Evolutionary conservation across 352 stramenopile species (phyloP).

Genomic region (Pythium grandisporangium): DNA sequence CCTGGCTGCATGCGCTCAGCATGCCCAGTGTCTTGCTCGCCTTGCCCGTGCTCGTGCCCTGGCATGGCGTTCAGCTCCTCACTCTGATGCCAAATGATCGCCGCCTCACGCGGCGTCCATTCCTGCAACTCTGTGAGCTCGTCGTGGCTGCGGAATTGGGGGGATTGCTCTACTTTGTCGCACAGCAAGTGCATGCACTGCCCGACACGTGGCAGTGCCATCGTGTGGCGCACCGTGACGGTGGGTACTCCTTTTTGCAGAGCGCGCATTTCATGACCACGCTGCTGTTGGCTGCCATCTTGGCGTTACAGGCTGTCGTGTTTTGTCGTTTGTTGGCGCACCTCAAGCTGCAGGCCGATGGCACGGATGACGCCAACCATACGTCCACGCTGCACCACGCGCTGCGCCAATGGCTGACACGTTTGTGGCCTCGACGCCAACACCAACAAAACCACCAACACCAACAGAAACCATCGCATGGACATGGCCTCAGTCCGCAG

Average conservation of each 20-base stretch:
- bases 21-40: constrained; percentile 48
- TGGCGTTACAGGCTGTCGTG: constrained; percentile 52
- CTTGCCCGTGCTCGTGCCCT: constrained; percentile 47
- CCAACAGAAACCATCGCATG: too few relatives aligned
- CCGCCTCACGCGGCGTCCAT: constrained; percentile 53
- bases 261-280: constrained; percentile 49
- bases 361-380: constrained; percentile 51
- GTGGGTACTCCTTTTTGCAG: constrained; percentile 20
- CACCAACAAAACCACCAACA: constrained; percentile 20
- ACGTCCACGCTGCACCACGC: constrained; percentile 45
- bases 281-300: constrained; percentile 39
- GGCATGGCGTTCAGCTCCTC: constrained; percentile 37
- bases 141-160: constrained; percentile 39
- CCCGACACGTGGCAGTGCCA: constrained; percentile 41
- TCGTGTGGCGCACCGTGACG: too few relatives aligned
- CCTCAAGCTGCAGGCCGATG: constrained; percentile 63
- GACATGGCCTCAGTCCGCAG: too few relatives aligned
- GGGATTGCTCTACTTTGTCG: constrained; percentile 50
- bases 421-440: constrained; percentile 10
- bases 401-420: constrained; percentile 6
- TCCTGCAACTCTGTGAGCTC: constrained; percentile 60
- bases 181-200: constrained; percentile 29
- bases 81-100: constrained; percentile 25
- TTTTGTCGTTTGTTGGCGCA: constrained; percentile 72
- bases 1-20: constrained; percentile 36